phyloP scores from a whole-genome alignment of 2,329 filamentous ascomycete genomes.

The Diaporthe aspalathi region DNA sequence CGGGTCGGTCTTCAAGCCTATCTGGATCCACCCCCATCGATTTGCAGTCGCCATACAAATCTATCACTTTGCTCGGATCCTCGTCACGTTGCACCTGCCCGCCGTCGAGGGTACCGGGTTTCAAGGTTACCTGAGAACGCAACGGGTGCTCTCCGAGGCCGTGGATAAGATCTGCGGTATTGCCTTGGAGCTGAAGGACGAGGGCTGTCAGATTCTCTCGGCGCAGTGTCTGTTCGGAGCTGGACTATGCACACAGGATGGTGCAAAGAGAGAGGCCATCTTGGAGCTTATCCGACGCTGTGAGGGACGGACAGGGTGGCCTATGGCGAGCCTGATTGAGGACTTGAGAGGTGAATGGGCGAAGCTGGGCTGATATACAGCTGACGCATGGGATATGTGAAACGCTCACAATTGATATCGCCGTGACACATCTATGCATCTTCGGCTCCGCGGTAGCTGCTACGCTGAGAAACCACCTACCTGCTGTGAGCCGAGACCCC shows the following conservation, averaged over 20 bases:
- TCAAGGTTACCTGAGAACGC: constrained; percentile 54
- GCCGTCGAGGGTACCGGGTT: constrained; percentile 58
- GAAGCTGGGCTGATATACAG: too few relatives aligned
- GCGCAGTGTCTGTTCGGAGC: constrained; percentile 58
- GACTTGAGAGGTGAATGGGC: constrained; percentile 48
- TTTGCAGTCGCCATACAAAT: constrained; percentile 61
- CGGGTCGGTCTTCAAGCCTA: constrained; percentile 53
- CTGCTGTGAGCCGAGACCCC: too few relatives aligned
- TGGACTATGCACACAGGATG: constrained; percentile 55
- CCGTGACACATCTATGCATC: too few relatives aligned
- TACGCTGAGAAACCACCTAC: too few relatives aligned
- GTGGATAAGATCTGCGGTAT: constrained; percentile 63
- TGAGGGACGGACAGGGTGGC: constrained; percentile 55
- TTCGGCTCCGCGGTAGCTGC: too few relatives aligned
- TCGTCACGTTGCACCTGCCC: constrained; percentile 63
- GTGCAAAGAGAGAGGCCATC: constrained; percentile 50
- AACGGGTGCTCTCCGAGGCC: constrained; percentile 57
- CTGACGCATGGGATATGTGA: too few relatives aligned
- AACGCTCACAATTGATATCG: too few relatives aligned
- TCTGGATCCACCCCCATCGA: constrained; percentile 63
- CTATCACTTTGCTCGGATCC: constrained; percentile 63
- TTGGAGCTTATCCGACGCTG: constrained; percentile 52
- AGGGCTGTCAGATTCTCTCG: constrained; percentile 55
- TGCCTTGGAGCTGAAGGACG: constrained; percentile 56
- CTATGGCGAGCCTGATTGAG: constrained; percentile 47